Percentiles rank a stretch among this genome's conserved stretches.
phyloP scores from a whole-genome alignment of 495 filamentous ascomycete genomes.

The Hapsidospora chrysogenum region DNA sequence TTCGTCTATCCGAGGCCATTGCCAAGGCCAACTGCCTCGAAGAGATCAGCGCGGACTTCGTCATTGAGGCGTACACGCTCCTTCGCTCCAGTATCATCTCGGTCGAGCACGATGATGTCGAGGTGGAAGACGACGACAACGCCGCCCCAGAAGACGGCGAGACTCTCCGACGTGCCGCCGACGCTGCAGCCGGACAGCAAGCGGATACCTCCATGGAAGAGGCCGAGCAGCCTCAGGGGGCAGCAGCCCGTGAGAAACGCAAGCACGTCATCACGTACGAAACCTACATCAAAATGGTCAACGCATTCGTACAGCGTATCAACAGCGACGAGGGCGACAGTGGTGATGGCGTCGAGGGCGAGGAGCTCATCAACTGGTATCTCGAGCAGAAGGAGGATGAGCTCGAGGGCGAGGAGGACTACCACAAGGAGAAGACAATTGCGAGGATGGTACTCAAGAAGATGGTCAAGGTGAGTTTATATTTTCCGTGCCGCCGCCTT shows the following conservation, averaged over 20 bases:
- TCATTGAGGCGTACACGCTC: constrained; percentile 79
- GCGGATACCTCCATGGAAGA: constrained; percentile 22
- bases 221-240: constrained; percentile 11
- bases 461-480: constrained; percentile 74
- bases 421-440: constrained; percentile 56
- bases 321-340: constrained; percentile 52
- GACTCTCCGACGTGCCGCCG: constrained; percentile 19
- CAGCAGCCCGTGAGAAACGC: constrained; percentile 24
- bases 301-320: constrained; percentile 63
- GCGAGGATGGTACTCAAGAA: constrained; percentile 83
- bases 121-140: constrained; percentile 70
- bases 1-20: constrained; percentile 86
- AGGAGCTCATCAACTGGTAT: constrained; percentile 80
- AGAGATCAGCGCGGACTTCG: constrained; percentile 69
- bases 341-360: constrained; percentile 81
- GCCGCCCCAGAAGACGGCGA: constrained; percentile 16
- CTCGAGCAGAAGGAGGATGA: constrained; percentile 84
- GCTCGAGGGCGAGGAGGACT: constrained; percentile 61
- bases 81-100: constrained; percentile 89
- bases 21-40: constrained; percentile 95
- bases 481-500: neutral
- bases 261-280: constrained; percentile 91
- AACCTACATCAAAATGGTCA: constrained; percentile 83
- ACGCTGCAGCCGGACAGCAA: constrained; percentile 31
- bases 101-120: constrained; percentile 94